Conservation (phyloP, 2,329 filamentous ascomycete species). For the Mollisiaceae sp. region DNA sequence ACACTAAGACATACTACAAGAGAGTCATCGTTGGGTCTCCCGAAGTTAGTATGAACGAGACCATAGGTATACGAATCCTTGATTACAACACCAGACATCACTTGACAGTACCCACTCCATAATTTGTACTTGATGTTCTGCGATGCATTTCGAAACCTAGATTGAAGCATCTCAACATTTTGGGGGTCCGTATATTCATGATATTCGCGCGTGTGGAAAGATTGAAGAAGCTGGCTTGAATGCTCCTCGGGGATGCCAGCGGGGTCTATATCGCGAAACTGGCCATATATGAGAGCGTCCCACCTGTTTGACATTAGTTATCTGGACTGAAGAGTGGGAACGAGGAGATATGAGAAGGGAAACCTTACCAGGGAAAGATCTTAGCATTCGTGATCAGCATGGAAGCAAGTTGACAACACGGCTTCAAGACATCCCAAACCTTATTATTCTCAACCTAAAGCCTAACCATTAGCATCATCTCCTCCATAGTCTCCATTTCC, state of each 20-base stretch:
- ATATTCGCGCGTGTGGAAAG: slow-evolving; percentile 3
- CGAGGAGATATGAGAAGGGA: not conserved
- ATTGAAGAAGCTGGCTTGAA: not conserved
- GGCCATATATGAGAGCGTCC: slow-evolving; percentile 16
- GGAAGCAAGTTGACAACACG: slow-evolving; percentile 11
- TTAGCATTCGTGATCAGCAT: slow-evolving; percentile 7
- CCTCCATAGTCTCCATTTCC: no score
- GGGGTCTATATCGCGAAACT: not conserved
- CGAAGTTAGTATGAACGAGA: no score
- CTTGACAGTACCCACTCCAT: slow-evolving; percentile 10
- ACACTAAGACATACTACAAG: slow-evolving; percentile 1
- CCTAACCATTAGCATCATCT: no score
- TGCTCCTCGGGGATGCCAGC: not conserved
- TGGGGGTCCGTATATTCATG: no score
- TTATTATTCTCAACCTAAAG: slow-evolving; percentile 14
- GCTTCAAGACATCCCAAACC: slow-evolving; percentile 15
- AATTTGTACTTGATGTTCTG: slow-evolving; percentile 1
- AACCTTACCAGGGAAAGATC: slow-evolving; percentile 16
- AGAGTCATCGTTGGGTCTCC: no score
- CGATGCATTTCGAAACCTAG: no score
- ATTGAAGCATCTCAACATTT: no score
- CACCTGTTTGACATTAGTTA: slow-evolving; percentile 11
- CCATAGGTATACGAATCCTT: no score
- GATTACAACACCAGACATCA: no score
- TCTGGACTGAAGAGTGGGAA: not conserved